Conservation (phyloP, 306 rosid species). For the Prunus persica region Prunus_persica_NCBIv2 NC_034013.1:13571001-13571500, state of each 20-base stretch:
- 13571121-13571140: background rate
- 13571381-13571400: background rate
- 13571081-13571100: background rate
- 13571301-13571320: background rate
- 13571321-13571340: background rate
- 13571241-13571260: background rate
- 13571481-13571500: slow-evolving; percentile 13
- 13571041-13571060: background rate
- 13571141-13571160: background rate
- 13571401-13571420: slow-evolving; percentile 6
- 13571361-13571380: background rate
- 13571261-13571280: background rate
- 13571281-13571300: background rate
- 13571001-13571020: background rate
- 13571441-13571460: background rate
- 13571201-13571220: background rate
- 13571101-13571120: background rate
- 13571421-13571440: slow-evolving; percentile 1
- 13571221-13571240: background rate
- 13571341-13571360: background rate
- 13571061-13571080: no score
- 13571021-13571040: background rate
- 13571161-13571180: background rate
- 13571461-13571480: slow-evolving; percentile 8
- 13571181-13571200: background rate